Percentiles rank a stretch among this genome's conserved stretches.
Conservation (phyloP, 2,329 filamentous ascomycete species). For the Pseudogymnoascus destructans region DNA sequence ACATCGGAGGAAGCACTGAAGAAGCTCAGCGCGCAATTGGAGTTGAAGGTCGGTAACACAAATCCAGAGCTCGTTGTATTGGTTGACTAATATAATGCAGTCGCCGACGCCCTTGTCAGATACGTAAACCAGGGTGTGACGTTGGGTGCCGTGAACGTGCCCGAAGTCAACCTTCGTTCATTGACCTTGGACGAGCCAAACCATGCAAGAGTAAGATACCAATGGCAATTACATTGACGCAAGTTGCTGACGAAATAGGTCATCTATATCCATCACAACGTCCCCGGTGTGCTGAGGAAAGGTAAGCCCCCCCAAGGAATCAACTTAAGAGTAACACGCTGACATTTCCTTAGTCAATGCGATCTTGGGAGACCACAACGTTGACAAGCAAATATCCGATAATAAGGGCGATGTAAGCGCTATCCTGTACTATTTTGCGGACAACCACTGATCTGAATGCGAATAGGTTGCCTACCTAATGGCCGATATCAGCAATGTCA, state of each 20-base stretch:
- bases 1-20: slow-evolving; percentile 95
- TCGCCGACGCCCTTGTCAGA: slow-evolving; percentile 71
- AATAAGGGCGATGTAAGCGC: slow-evolving; percentile 68
- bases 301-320: slow-evolving; percentile 32
- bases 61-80: slow-evolving; percentile 3
- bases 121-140: slow-evolving; percentile 96
- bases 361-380: slow-evolving; percentile 87
- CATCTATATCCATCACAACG: slow-evolving; percentile 93
- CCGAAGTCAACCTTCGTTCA: slow-evolving; percentile 85
- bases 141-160: slow-evolving; percentile 85
- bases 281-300: slow-evolving; percentile 85
- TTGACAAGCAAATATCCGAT: slow-evolving; percentile 97
- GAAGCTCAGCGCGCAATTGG: slow-evolving; percentile 95
- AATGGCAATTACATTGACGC: neutral
- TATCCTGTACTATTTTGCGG: neutral
- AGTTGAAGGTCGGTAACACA: slow-evolving; percentile 48
- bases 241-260: slow-evolving; percentile 36
- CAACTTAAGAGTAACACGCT: slow-evolving; percentile 12
- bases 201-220: slow-evolving; percentile 56
- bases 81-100: slow-evolving; percentile 29
- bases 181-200: slow-evolving; percentile 80
- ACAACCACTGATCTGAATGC: slow-evolving; percentile 16
- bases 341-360: slow-evolving; percentile 59
- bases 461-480: slow-evolving; percentile 76
- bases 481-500: slow-evolving; percentile 89